A percentile compares a stretch with the other conserved stretches of the same genome.
phyloP scores from a whole-genome alignment of 805 yeast species.

The Clavispora fructus region DNA sequence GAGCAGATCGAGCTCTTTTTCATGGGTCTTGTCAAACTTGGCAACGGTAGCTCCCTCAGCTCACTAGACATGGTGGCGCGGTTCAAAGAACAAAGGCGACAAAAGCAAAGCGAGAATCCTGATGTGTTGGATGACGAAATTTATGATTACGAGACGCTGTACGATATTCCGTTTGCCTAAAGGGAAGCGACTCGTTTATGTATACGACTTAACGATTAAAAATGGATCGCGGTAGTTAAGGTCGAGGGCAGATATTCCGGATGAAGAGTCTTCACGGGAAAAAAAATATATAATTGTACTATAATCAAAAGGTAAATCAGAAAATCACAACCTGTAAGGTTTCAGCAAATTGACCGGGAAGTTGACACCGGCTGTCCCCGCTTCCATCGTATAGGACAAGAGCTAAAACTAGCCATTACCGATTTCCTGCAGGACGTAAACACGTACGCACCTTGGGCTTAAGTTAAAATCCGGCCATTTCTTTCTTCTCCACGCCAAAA shows the following conservation, averaged over 20 bases:
- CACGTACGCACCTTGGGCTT: neutral
- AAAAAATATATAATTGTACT: too few relatives aligned
- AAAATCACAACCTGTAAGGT: too few relatives aligned
- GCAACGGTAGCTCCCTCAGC: slow-evolving; percentile 29
- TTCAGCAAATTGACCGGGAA: too few relatives aligned
- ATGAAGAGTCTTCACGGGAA: neutral
- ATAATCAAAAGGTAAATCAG: too few relatives aligned
- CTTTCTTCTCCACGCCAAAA: neutral
- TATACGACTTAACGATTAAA: neutral
- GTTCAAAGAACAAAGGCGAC: slow-evolving; percentile 5
- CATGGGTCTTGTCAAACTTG: slow-evolving; percentile 25
- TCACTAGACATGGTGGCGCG: slow-evolving; percentile 16
- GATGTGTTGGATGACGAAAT: slow-evolving; percentile 8
- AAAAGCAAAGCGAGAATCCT: slow-evolving; percentile 1
- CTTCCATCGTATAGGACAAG: neutral
- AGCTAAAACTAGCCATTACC: neutral
- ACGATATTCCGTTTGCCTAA: slow-evolving; percentile 15
- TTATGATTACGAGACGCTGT: slow-evolving; percentile 11
- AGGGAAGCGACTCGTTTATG: neutral
- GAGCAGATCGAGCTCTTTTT: slow-evolving; percentile 28
- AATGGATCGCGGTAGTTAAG: neutral
- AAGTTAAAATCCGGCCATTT: neutral
- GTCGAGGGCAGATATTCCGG: neutral
- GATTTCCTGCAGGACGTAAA: neutral
- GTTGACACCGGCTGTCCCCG: neutral